These are phyloP conservation scores for Sporothrix inflata DNA, from an alignment of 2,329 filamentous ascomycete genomes.

Conservation along the genomic window DNA sequence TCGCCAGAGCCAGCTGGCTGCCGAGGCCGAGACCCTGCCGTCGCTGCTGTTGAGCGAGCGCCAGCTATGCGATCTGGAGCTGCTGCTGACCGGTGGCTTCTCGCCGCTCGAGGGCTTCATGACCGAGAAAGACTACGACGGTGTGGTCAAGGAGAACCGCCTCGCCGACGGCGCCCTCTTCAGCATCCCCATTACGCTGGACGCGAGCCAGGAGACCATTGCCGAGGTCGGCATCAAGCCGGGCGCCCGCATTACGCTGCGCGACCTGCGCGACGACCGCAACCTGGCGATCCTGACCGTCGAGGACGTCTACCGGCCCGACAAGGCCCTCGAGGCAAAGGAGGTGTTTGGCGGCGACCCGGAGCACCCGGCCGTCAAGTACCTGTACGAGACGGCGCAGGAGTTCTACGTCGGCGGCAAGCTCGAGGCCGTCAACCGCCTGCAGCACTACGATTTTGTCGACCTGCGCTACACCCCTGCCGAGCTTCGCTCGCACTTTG, in stretches of 20 bases:
- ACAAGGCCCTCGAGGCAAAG: conserved; percentile 88
- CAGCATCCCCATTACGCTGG: conserved; percentile 95
- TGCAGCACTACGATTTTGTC: conserved; percentile 99
- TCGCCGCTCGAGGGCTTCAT: conserved; percentile 98
- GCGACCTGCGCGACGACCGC: conserved; percentile 94
- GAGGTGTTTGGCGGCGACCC: conserved; percentile 93
- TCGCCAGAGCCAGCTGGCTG: conserved; percentile 74
- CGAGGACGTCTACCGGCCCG: conserved; percentile 91
- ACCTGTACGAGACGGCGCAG: conserved; percentile 77
- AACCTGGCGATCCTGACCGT: conserved; percentile 95
- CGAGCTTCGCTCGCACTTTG: conserved; percentile 93
- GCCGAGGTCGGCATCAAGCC: conserved; percentile 75
- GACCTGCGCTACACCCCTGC: conserved; percentile 93
- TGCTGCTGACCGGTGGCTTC: conserved; percentile 97
- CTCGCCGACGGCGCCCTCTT: conserved; percentile 89
- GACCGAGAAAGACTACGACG: conserved; percentile 95
- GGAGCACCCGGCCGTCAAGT: conserved; percentile 89
- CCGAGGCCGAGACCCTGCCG: conserved; percentile 84
- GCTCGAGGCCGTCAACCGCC: conserved; percentile 89
- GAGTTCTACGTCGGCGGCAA: conserved; percentile 96
- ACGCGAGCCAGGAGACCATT: conserved; percentile 76
- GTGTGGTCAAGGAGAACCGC: conserved; percentile 85
- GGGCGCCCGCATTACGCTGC: conserved; percentile 81
- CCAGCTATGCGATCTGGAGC: conserved; percentile 95
- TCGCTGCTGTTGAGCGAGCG: conserved; percentile 86